A percentile compares a stretch with the other conserved stretches of the same genome.
phyloP scores from a whole-genome alignment of 2,329 filamentous ascomycete species.

The Chaetomiaceae sp. region DNA sequence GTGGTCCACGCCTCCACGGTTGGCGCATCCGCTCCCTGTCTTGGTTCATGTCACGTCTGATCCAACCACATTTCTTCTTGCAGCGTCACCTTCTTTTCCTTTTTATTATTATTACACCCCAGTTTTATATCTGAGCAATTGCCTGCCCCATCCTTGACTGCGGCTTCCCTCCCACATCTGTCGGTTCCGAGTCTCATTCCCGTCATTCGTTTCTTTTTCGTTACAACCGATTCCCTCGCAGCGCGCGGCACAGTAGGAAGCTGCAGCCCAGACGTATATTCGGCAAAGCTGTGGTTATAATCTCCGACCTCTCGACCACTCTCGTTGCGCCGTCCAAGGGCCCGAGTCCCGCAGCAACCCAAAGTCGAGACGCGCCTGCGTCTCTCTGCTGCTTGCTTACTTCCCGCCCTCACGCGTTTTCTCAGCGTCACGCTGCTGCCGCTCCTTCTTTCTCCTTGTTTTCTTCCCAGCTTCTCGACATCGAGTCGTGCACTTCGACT shows the following conservation, averaged over 20 bases:
- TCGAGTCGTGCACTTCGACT: not conserved
- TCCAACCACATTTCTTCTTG: not conserved
- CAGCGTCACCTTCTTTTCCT: too few species aligned
- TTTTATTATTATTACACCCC: not conserved
- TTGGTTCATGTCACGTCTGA: not conserved
- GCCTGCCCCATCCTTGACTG: not conserved
- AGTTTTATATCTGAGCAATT: constrained; percentile 4
- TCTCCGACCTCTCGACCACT: constrained; percentile 17
- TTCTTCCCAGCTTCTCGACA: not conserved
- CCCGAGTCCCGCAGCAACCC: constrained; percentile 19
- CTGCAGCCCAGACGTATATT: constrained; percentile 25
- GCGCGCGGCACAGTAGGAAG: constrained; percentile 10
- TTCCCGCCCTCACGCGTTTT: constrained; percentile 14
- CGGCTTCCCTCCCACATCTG: not conserved
- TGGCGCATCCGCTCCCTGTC: constrained; percentile 5
- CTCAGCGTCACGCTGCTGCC: constrained; percentile 1
- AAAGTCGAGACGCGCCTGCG: constrained; percentile 22
- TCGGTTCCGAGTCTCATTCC: not conserved
- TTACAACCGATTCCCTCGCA: not conserved
- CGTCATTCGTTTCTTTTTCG: constrained; percentile 2
- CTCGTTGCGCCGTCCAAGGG: constrained; percentile 15
- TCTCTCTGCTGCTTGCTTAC: constrained; percentile 13
- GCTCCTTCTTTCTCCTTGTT: constrained; percentile 4
- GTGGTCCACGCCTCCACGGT: not conserved
- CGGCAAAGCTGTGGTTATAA: constrained; percentile 24